phyloP scores from a whole-genome alignment of 257 asterid genomes.

The Solanum raphanifolium region DNA sequence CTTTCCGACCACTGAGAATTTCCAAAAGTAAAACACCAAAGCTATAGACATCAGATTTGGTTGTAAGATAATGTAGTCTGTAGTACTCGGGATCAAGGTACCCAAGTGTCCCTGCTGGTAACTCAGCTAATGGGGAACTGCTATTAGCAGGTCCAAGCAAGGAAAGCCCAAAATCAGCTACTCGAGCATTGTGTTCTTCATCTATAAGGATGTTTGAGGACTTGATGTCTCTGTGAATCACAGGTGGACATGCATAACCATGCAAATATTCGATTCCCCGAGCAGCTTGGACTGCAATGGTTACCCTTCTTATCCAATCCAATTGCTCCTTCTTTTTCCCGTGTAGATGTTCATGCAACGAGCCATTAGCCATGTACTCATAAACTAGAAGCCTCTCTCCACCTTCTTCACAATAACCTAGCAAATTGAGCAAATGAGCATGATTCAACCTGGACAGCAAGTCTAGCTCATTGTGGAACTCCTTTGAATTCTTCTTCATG shows the following conservation, averaged over 20 bases:
- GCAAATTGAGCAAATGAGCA: slow-evolving; percentile 72
- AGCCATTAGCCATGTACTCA: slow-evolving; percentile 95
- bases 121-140: slow-evolving; percentile 82
- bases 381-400: slow-evolving; percentile 79
- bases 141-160: slow-evolving; percentile 78
- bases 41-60: slow-evolving; percentile 84
- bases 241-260: slow-evolving; percentile 95
- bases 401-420: slow-evolving; percentile 85
- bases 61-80: slow-evolving; percentile 78
- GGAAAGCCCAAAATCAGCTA: slow-evolving; percentile 84
- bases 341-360: slow-evolving; percentile 74
- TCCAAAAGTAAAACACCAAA: slow-evolving; percentile 82
- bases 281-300: slow-evolving; percentile 89
- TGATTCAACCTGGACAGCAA: slow-evolving; percentile 80
- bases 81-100: slow-evolving; percentile 93
- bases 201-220: slow-evolving; percentile 86
- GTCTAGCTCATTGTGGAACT: slow-evolving; percentile 78
- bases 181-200: slow-evolving; percentile 92
- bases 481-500: slow-evolving; percentile 69
- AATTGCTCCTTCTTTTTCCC: slow-evolving; percentile 47
- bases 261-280: slow-evolving; percentile 86
- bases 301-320: slow-evolving; percentile 82
- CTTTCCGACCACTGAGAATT: slow-evolving; percentile 76
- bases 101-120: slow-evolving; percentile 88
- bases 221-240: slow-evolving; percentile 83